Evolutionary conservation across 345 rosid genomes (phyloP).

Genomic region (Eucalyptus cladocalyx): DNA sequence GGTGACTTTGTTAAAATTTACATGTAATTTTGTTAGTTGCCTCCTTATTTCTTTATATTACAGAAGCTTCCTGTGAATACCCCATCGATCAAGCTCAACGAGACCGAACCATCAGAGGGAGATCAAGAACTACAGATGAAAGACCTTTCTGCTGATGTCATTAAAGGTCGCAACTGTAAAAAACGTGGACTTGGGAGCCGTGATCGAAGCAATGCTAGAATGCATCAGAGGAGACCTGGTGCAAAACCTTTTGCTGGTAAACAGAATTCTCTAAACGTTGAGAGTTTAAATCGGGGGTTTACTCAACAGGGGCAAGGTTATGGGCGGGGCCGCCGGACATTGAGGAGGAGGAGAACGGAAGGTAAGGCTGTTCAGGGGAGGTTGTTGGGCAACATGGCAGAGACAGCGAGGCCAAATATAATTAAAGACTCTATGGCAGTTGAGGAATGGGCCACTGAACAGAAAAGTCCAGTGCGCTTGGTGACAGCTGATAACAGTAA

Average conservation of each 20-base stretch:
- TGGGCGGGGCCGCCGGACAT: conserved; percentile 74
- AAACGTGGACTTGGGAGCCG: conserved; percentile 50
- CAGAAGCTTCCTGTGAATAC: conserved; percentile 53
- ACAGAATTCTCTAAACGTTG: conserved; percentile 22
- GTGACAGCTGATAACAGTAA: conserved; percentile 48
- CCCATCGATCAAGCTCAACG: conserved; percentile 33
- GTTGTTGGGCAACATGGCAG: neutral
- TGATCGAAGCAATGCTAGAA: conserved; percentile 43
- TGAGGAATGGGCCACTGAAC: conserved; percentile 34
- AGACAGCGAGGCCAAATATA: neutral
- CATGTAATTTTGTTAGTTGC: neutral
- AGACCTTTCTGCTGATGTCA: conserved; percentile 17
- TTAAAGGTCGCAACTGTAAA: conserved; percentile 23
- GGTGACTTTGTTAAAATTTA: neutral
- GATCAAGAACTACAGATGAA: conserved; percentile 12
- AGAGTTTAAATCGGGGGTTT: conserved; percentile 18
- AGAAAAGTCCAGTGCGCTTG: conserved; percentile 13
- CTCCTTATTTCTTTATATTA: neutral
- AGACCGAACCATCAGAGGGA: conserved; percentile 22
- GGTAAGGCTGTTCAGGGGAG: conserved; percentile 15
- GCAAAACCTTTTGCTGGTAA: conserved; percentile 15
- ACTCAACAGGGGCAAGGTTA: conserved; percentile 38
- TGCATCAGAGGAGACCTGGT: conserved; percentile 36
- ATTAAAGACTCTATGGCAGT: neutral
- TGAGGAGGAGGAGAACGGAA: conserved; percentile 70